A percentile compares a stretch with the other conserved stretches of the same genome.
phyloP scores from a whole-genome alignment of 164 flowering plant species.

The Vitis vinifera region DNA sequence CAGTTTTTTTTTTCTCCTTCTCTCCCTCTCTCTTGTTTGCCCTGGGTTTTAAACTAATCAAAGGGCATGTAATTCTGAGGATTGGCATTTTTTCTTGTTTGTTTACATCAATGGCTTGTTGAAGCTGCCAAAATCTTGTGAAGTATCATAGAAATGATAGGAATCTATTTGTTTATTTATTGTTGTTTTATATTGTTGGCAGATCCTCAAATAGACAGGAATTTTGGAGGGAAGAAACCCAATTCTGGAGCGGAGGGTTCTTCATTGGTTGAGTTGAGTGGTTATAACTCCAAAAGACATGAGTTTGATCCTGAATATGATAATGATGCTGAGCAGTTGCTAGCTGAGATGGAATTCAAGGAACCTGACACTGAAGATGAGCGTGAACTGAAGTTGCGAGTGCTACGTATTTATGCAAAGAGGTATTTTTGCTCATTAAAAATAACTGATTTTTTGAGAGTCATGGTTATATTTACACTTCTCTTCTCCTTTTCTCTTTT shows the following conservation, averaged over 20 bases:
- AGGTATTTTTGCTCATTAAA: conserved; percentile 16
- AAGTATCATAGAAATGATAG: not conserved
- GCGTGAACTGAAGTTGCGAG: conserved; percentile 40
- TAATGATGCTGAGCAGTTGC: conserved; percentile 46
- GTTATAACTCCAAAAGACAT: conserved; percentile 43
- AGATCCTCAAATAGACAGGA: conserved; percentile 32
- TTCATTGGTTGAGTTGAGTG: conserved; percentile 4
- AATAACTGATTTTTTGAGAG: not conserved
- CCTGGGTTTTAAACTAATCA: not conserved
- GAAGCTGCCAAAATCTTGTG: not conserved
- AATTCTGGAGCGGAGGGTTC: conserved; percentile 25
- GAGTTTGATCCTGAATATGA: conserved; percentile 54
- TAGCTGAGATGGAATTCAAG: conserved; percentile 52
- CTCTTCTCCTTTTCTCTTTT: not conserved
- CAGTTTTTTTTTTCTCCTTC: not conserved
- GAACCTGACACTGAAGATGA: conserved; percentile 39
- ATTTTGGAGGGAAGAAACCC: conserved; percentile 32
- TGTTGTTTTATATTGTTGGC: conserved; percentile 3
- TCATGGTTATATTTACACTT: too few species aligned
- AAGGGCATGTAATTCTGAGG: too few species aligned
- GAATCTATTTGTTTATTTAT: not conserved
- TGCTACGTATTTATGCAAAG: conserved; percentile 42
- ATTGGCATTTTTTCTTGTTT: too few species aligned
- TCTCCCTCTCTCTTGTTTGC: not conserved
- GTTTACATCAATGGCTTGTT: not conserved